Percentiles rank a stretch among this genome's conserved stretches.
These are phyloP conservation scores for Pelargonium exstipulatum DNA, from an alignment of 441 rosid species.

Conservation along the genomic window DNA sequence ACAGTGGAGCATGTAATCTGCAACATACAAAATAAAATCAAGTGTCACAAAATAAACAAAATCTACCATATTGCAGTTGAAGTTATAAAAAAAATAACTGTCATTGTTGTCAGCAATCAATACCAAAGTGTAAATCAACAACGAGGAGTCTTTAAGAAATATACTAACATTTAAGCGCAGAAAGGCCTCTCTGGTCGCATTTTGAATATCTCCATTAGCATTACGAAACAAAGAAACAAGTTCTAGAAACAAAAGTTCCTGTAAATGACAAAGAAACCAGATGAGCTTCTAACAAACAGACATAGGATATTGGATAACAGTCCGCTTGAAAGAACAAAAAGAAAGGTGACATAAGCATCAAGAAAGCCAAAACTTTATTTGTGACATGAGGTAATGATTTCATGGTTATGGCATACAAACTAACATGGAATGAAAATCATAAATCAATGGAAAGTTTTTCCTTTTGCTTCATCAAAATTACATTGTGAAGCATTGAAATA, in stretches of 20 bases:
- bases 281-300: background rate
- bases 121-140: slow-evolving; percentile 3
- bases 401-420: too few relatives aligned
- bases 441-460: background rate
- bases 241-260: slow-evolving; percentile 56
- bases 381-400: too few relatives aligned
- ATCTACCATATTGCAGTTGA: too few relatives aligned
- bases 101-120: background rate
- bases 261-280: slow-evolving; percentile 22
- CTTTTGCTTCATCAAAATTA: background rate
- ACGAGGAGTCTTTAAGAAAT: slow-evolving; percentile 16
- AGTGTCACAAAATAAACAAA: background rate
- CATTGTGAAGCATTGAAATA: background rate
- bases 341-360: background rate
- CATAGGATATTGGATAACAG: background rate
- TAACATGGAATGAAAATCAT: too few relatives aligned
- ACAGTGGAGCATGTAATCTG: slow-evolving; percentile 68
- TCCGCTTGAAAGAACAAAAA: background rate
- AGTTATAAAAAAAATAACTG: too few relatives aligned
- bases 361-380: too few relatives aligned
- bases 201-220: slow-evolving; percentile 55
- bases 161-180: slow-evolving; percentile 66
- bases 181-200: slow-evolving; percentile 69
- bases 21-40: slow-evolving; percentile 27
- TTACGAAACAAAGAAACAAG: slow-evolving; percentile 59